Evolutionary conservation across 2,329 filamentous ascomycete species (phyloP).

Genomic region (Plenodomus tracheiphilus): DNA sequence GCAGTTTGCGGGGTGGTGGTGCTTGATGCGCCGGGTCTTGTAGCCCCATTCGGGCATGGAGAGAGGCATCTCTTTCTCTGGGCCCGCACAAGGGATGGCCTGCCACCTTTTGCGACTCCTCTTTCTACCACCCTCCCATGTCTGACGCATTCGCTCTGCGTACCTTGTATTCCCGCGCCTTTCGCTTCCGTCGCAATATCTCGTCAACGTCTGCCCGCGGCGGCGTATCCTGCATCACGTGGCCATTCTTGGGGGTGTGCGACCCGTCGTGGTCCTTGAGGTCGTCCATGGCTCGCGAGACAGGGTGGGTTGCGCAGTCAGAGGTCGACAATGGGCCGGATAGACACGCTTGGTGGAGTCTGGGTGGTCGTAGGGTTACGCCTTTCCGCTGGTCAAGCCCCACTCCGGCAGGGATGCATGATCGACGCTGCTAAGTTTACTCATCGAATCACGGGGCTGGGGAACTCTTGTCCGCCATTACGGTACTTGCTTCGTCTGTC

Average conservation of each 20-base stretch:
- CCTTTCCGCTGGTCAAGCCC: slow-evolving; percentile 18
- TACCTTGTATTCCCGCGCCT: slow-evolving; percentile 56
- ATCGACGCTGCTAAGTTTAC: neutral
- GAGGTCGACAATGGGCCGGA: slow-evolving; percentile 20
- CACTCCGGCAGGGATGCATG: slow-evolving; percentile 8
- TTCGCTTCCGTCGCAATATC: slow-evolving; percentile 54
- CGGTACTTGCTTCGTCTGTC: too few species aligned
- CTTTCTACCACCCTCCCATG: slow-evolving; percentile 1
- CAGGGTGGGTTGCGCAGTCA: too few species aligned
- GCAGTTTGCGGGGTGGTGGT: slow-evolving; percentile 15
- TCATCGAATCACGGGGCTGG: slow-evolving; percentile 17
- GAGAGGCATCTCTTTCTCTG: slow-evolving; percentile 3
- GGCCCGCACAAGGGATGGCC: too few species aligned
- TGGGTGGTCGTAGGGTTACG: neutral
- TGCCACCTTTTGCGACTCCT: neutral
- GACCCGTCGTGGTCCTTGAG: slow-evolving; percentile 28
- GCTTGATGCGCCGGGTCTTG: slow-evolving; percentile 15
- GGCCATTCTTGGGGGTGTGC: slow-evolving; percentile 17
- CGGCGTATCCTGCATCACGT: slow-evolving; percentile 40
- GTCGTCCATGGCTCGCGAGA: slow-evolving; percentile 29
- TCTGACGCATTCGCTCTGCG: slow-evolving; percentile 8
- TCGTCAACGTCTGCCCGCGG: slow-evolving; percentile 54
- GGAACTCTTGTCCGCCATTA: slow-evolving; percentile 6
- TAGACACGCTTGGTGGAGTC: slow-evolving; percentile 17
- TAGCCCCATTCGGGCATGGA: slow-evolving; percentile 19